These are phyloP conservation scores for Candida yuanshanica DNA, from an alignment of 805 yeast genomes.

Conservation along the genomic window DNA sequence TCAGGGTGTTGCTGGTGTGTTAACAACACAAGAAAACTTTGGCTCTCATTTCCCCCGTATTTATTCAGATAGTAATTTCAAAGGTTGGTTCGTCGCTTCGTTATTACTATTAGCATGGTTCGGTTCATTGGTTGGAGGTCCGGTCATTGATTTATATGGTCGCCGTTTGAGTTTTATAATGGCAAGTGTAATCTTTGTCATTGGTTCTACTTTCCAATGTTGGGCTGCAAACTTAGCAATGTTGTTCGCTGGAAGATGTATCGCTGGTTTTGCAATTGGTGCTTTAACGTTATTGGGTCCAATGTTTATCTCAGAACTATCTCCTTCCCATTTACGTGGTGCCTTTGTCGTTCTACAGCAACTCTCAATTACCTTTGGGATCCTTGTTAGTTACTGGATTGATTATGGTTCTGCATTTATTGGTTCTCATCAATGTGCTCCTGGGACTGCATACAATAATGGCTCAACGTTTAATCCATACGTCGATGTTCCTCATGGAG, in stretches of 20 bases:
- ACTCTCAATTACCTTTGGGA: constrained; percentile 42
- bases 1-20: constrained; percentile 5
- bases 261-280: constrained; percentile 48
- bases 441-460: constrained; percentile 22
- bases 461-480: constrained; percentile 10
- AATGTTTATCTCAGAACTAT: constrained; percentile 36
- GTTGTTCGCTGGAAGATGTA: constrained; percentile 43
- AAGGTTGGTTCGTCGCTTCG: constrained; percentile 8
- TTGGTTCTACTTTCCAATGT: constrained; percentile 38
- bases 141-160: constrained; percentile 34
- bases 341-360: constrained; percentile 39
- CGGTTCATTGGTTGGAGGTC: constrained; percentile 37
- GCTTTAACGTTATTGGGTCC: constrained; percentile 43
- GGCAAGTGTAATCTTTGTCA: constrained; percentile 33
- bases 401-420: constrained; percentile 38
- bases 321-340: constrained; percentile 39
- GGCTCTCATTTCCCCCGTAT: constrained; percentile 8
- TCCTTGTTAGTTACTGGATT: constrained; percentile 42
- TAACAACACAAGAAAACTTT: constrained; percentile 1
- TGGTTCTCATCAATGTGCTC: constrained; percentile 7
- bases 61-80: constrained; percentile 2
- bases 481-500: constrained; percentile 7
- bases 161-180: constrained; percentile 32
- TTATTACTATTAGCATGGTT: constrained; percentile 33
- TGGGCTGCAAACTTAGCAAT: constrained; percentile 26